Percentiles rank a stretch among this genome's conserved stretches.
These are phyloP conservation scores for Peronospora farinosa DNA, from an alignment of 352 stramenopile genomes.

Conservation along the genomic window DNA sequence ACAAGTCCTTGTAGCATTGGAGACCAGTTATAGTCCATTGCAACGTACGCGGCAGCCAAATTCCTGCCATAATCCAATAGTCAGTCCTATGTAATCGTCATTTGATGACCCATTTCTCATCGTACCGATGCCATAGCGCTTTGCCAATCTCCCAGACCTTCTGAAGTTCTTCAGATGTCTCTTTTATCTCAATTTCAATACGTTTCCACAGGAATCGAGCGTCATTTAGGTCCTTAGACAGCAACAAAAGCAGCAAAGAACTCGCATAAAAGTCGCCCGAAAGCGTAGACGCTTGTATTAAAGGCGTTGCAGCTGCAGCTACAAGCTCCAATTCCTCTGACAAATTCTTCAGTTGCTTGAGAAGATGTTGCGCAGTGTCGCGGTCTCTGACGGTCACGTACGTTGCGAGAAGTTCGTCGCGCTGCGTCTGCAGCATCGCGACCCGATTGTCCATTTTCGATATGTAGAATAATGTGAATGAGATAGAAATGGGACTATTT, in stretches of 20 bases:
- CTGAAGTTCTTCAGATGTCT: conserved; percentile 31
- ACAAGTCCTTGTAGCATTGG: conserved; percentile 34
- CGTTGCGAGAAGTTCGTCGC: conserved; percentile 33
- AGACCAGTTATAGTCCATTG: conserved; percentile 55
- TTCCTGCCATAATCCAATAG: conserved; percentile 25
- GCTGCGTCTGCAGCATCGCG: conserved; percentile 37
- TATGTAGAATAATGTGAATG: not conserved
- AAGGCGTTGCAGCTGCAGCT: conserved; percentile 26
- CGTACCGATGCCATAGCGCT: conserved; percentile 54
- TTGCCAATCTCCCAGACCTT: conserved; percentile 64
- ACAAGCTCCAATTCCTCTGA: conserved; percentile 58
- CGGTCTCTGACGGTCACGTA: conserved; percentile 20
- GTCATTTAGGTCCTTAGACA: conserved; percentile 53
- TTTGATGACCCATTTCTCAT: not conserved
- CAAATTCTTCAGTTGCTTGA: conserved; percentile 34
- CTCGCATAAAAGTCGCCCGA: conserved; percentile 49
- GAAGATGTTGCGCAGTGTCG: conserved; percentile 3
- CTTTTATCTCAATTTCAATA: conserved; percentile 39
- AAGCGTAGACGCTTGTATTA: conserved; percentile 33
- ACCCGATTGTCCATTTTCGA: conserved; percentile 43
- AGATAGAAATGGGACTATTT: not conserved
- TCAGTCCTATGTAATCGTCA: not conserved
- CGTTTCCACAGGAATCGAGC: conserved; percentile 75
- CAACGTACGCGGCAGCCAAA: conserved; percentile 38
- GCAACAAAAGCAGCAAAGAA: conserved; percentile 48